Base-by-base conservation (phyloP, 495 filamentous ascomycete species). In the Penicillium cosmopolitanum region DNA sequence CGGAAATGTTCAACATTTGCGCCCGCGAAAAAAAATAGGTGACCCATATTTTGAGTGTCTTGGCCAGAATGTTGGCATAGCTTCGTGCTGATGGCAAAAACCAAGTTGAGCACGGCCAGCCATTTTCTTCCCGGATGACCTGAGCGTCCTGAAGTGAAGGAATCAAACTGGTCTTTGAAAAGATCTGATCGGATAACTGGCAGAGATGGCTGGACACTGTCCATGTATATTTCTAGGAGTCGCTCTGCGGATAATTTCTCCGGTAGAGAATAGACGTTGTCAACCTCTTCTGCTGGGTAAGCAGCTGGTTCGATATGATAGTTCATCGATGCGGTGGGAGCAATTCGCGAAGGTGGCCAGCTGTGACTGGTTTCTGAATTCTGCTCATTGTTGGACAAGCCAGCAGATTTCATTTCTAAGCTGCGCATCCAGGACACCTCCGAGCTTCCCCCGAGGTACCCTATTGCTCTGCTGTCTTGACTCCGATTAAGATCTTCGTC, bases 21-120 rank as follows among this genome's bases (percentile, higher is more conserved):
- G 57, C 57, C 11, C 57, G 50, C 5, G 57, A 25, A 51, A 60
- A 60, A 60, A 13, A 55, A 60, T n/a, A 48, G 2, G 10, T 55
- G 35, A 47, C 53, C 21, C 10, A 15, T 10, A 1, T 35, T 21
- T 4, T 44, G 40, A 48, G 18, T 23, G 21, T 28, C 47, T 50
- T 50, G 47, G 3, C 47, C 47, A 15, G 13, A 25, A 21, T 18
- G 13, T 3, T 13, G 12, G 19, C 47, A 50, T 15, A 25, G 12
- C 21, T 50, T 50, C 5, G n/a, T 50, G 19, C 47, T 31, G 13
- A 50, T 50, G 16, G 47, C 47, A 25, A 50, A 31, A 15, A 50
- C 9, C 47, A 50, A 10, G 15, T 50, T 50, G 16, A 50, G 28
- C 7, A 50, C 21, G 5, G 47, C 47, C 0, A 50, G 16, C 47